Evolutionary conservation across 805 yeast species (phyloP).

Genomic region (Grigorovia jiainica): DNA sequence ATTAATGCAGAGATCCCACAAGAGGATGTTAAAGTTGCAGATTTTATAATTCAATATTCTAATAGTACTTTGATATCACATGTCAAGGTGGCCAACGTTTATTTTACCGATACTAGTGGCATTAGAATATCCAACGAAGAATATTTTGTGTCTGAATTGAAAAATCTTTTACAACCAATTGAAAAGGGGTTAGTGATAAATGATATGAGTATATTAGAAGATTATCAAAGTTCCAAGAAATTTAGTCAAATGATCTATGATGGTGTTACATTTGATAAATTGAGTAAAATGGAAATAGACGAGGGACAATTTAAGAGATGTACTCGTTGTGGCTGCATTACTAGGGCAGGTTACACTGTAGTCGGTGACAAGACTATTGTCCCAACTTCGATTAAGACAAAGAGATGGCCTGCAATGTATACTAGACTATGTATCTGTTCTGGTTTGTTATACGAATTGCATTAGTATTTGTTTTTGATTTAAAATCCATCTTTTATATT

Average conservation of each 20-base stretch:
- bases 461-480: neutral
- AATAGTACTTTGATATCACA: conserved; percentile 23
- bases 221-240: conserved; percentile 22
- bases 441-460: conserved; percentile 25
- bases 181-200: conserved; percentile 37
- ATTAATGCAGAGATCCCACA: conserved; percentile 55
- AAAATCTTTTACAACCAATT: conserved; percentile 31
- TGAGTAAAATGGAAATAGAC: conserved; percentile 13
- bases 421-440: conserved; percentile 29
- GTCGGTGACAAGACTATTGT: conserved; percentile 26
- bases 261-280: conserved; percentile 26
- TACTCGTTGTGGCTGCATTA: conserved; percentile 44
- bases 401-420: conserved; percentile 30
- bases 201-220: conserved; percentile 43
- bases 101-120: conserved; percentile 25
- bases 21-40: conserved; percentile 25
- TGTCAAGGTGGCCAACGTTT: conserved; percentile 22
- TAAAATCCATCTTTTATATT: neutral
- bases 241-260: conserved; percentile 29
- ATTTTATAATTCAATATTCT: conserved; percentile 22
- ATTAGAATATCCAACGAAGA: conserved; percentile 24
- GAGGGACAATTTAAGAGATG: conserved; percentile 35
- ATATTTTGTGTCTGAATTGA: conserved; percentile 23
- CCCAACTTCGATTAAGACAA: conserved; percentile 26
- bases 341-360: conserved; percentile 29